Percentiles rank a stretch among this genome's conserved stretches.
phyloP scores from a whole-genome alignment of 192 early-diverging fungal species.

The Pilaira anomala region DNA sequence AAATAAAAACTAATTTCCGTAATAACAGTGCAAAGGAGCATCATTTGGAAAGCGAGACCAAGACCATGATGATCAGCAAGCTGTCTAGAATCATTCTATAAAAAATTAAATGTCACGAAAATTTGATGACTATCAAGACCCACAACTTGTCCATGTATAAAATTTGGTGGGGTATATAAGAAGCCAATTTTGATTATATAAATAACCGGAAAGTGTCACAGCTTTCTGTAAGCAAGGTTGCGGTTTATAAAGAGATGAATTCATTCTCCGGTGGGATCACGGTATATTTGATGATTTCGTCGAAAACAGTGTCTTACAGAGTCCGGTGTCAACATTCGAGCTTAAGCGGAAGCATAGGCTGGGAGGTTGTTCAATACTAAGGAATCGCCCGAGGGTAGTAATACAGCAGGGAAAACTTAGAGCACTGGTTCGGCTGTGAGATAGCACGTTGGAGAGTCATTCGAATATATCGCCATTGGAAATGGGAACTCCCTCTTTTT shows the following conservation, averaged over 20 bases:
- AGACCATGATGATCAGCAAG: too few relatives aligned
- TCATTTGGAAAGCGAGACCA: too few relatives aligned
- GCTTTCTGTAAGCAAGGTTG: conserved; percentile 27
- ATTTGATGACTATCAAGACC: too few relatives aligned
- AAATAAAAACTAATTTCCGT: too few relatives aligned
- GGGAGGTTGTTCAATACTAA: conserved; percentile 41
- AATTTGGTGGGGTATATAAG: not conserved
- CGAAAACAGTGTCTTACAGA: conserved; percentile 43
- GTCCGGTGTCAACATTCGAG: conserved; percentile 40
- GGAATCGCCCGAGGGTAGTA: conserved; percentile 43
- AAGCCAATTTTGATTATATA: not conserved
- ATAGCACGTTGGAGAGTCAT: conserved; percentile 39
- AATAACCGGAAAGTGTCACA: conserved; percentile 22
- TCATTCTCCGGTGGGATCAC: conserved; percentile 26
- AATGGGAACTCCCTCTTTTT: conserved; percentile 33
- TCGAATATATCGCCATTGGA: conserved; percentile 24
- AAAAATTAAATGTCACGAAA: too few relatives aligned
- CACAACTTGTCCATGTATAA: too few relatives aligned
- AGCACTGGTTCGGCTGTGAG: conserved; percentile 42
- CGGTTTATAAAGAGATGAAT: conserved; percentile 35
- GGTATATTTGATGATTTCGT: conserved; percentile 25
- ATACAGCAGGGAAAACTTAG: conserved; percentile 48
- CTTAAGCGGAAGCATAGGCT: conserved; percentile 26
- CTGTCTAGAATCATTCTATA: too few relatives aligned
- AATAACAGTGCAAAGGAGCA: too few relatives aligned